Evolutionary conservation across 208 protist species (phyloP).

Genomic region (Acanthamoeba culbertsoni): DNA sequence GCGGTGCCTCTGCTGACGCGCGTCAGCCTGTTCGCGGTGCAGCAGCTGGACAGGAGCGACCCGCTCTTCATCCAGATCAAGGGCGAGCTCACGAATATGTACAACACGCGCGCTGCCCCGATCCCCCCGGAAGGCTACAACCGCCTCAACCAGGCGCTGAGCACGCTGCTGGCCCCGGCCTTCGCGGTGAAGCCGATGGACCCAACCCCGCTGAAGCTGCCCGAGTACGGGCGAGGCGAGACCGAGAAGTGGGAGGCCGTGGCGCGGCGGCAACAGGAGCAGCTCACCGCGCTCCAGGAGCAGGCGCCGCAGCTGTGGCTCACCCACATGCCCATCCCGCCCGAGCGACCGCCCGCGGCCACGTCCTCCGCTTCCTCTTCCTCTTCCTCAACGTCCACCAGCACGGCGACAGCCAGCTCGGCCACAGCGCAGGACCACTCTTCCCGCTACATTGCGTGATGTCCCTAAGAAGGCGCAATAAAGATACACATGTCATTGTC

Average conservation of each 20-base stretch:
- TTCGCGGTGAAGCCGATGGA: not conserved
- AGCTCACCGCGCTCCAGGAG: constrained; percentile 8
- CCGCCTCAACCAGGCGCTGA: not conserved
- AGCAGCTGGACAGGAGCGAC: not conserved
- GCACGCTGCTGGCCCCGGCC: not conserved
- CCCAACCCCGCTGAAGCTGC: not conserved
- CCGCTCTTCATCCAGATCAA: not conserved
- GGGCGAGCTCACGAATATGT: not conserved
- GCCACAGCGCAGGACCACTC: not conserved
- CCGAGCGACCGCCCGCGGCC: not conserved
- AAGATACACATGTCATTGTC: no score
- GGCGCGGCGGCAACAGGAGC: not conserved
- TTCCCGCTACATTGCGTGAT: not conserved
- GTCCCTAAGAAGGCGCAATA: no score
- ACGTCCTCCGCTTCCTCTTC: not conserved
- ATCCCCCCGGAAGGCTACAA: not conserved
- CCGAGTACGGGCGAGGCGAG: not conserved
- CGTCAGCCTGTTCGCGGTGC: not conserved
- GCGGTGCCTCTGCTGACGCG: not conserved
- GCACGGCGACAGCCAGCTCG: not conserved
- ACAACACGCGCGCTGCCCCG: not conserved
- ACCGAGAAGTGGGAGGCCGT: constrained; percentile 34
- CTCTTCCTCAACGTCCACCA: no score
- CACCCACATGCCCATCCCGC: not conserved
- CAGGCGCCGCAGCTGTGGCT: not conserved